Evolutionary conservation across 1,284 basidiomycete genomes (phyloP).

Genomic region (Stereum hirsutum): DNA sequence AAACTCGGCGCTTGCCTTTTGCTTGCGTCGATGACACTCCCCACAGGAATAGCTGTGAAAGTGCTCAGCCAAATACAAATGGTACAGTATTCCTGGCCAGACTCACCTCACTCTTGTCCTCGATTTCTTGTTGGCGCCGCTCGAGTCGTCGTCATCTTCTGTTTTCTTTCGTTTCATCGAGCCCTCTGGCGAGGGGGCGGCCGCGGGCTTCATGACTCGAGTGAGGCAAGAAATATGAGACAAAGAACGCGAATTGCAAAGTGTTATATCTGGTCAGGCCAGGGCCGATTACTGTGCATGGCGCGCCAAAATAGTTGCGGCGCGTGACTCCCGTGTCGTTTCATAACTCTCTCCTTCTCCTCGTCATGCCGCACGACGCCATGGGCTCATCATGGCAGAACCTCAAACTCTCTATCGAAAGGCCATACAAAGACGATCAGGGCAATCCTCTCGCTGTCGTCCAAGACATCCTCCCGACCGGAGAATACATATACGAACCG

Average conservation of each 20-base stretch:
- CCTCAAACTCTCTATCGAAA: slow-evolving; percentile 59
- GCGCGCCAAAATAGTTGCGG: no score
- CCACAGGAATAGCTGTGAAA: slow-evolving; percentile 69
- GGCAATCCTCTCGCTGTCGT: slow-evolving; percentile 53
- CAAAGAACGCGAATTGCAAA: background rate
- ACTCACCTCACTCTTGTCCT: slow-evolving; percentile 66
- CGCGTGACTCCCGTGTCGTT: no score
- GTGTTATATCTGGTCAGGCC: background rate
- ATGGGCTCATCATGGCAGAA: slow-evolving; percentile 55
- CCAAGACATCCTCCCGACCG: slow-evolving; percentile 61
- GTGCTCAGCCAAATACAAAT: background rate
- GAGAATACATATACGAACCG: slow-evolving; percentile 61
- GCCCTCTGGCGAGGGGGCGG: no score
- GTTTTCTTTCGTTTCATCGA: slow-evolving; percentile 48
- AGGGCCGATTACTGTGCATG: background rate
- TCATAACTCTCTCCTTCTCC: no score
- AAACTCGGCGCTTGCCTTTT: slow-evolving; percentile 43
- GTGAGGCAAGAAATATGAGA: background rate
- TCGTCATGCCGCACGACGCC: no score
- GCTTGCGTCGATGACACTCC: slow-evolving; percentile 77
- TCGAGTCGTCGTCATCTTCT: slow-evolving; percentile 45
- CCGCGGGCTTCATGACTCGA: no score
- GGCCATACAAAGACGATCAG: slow-evolving; percentile 69
- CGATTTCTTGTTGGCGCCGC: slow-evolving; percentile 51
- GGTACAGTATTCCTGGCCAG: no score